Percentiles rank a stretch among this genome's conserved stretches.
These are phyloP conservation scores for Simmondsia chinensis DNA, from an alignment of 148 eudicot species.

Conservation along the genomic window DNA sequence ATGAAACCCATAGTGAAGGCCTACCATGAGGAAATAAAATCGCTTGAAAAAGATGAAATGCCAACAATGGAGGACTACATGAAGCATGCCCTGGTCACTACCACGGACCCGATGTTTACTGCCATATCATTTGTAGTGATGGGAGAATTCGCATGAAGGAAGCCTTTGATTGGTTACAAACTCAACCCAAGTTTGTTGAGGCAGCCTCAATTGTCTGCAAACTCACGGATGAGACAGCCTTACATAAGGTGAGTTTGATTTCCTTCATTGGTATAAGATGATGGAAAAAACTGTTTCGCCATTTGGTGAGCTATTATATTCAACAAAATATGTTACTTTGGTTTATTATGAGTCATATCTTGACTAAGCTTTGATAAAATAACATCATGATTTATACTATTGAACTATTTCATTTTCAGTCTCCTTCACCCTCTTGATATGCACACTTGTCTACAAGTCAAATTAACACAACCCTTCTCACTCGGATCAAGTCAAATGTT, in stretches of 20 bases:
- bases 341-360: too few species aligned
- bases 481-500: too few species aligned
- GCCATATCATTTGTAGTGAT: constrained; percentile 1
- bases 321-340: too few species aligned
- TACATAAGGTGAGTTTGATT: constrained; percentile 6
- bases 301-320: too few species aligned
- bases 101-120: not conserved
- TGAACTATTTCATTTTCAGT: too few species aligned
- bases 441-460: too few species aligned
- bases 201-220: not conserved
- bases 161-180: not conserved
- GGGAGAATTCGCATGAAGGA: not conserved
- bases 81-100: not conserved
- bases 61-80: constrained; percentile 5
- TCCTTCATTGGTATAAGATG: too few species aligned
- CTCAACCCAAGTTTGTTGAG: not conserved
- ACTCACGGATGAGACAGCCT: constrained; percentile 4
- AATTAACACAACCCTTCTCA: too few species aligned
- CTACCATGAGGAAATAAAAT: constrained; percentile 2
- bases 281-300: too few species aligned
- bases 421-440: too few species aligned
- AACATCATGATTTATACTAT: too few species aligned
- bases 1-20: constrained; percentile 1
- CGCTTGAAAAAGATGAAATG: not conserved
- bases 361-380: too few species aligned